Evolutionary conservation across 306 rosid genomes (phyloP).

Genomic region (Biancaea sappan): DNA sequence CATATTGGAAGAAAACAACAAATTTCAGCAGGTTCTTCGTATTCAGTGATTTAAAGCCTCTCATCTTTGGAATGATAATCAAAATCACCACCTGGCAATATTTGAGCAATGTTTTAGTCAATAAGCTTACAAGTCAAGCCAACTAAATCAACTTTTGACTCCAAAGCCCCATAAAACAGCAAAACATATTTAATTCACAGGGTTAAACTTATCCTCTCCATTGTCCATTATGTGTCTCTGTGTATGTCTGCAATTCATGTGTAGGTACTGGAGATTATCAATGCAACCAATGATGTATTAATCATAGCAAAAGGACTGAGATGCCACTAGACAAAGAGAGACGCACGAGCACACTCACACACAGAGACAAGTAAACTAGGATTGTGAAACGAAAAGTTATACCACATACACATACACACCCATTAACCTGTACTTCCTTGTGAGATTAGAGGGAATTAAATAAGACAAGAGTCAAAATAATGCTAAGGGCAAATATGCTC

Average conservation of each 20-base stretch:
- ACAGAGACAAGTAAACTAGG: neutral
- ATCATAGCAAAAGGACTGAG: constrained; percentile 7
- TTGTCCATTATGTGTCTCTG: constrained; percentile 9
- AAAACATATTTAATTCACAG: constrained; percentile 2
- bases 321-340: neutral
- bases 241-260: constrained; percentile 4
- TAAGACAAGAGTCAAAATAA: constrained; percentile 12
- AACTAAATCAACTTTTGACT: neutral
- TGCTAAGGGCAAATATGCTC: neutral
- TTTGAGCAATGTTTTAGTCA: constrained; percentile 32
- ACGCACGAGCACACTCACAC: neutral
- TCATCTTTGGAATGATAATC: constrained; percentile 65
- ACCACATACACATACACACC: neutral
- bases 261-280: neutral
- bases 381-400: constrained; percentile 3
- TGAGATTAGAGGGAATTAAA: constrained; percentile 3
- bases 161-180: constrained; percentile 21
- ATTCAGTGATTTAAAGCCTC: constrained; percentile 63
- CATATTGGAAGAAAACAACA: constrained; percentile 75
- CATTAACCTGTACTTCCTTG: neutral
- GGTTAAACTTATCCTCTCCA: constrained; percentile 8
- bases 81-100: constrained; percentile 67
- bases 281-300: constrained; percentile 12
- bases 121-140: constrained; percentile 5
- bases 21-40: constrained; percentile 83